Evolutionary conservation across 1,284 basidiomycete species (phyloP), one percentile per base, ranked within the genome.

Genomic region (Paramarasmius palmivorus): DNA sequence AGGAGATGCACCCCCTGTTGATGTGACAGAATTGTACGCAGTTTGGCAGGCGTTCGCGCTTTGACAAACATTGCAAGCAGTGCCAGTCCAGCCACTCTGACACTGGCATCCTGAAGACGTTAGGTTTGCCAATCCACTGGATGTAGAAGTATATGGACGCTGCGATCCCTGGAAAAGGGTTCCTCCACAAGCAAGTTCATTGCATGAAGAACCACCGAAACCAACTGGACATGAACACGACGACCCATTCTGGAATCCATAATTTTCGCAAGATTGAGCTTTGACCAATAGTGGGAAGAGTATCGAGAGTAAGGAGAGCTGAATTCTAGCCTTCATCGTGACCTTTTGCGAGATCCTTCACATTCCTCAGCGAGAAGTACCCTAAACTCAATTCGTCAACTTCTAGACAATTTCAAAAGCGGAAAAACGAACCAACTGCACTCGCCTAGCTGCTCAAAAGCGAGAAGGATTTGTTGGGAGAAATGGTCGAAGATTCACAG

Each of bases 31-130:
- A 37, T 74, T 63, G 62, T 77, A 84, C 1, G 74, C 87, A 26
- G 63, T 66, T 63, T 86, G 83, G 63, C 88, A 91, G 1, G 84
- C 83, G 56, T 70, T 76, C 1, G 82, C 66, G 15, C 70, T 79
- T 59, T 79, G 75, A 62, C 89, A 92, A 29, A 90, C 85, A 57
- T 92, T 92, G 69, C 92, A 95, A 0, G 82, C 87, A 0, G 79
- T 78, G 2, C 92, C 92, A 1, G 73, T 74, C 91, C 92, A 94
- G 0, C 88, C 92, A 49, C 65, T 64, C 55, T 82, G 70, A 66
- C 92, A 94, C 0, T 75, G 69, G 62, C 92, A 94, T 2, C 69
- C 72, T 17, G 81, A 73, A 20, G 77, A 63, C 1, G 86, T 88
- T 51, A 90, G 58, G 64, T 92, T 90, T 12, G 81, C 75, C 49